Conservation (phyloP, 2,329 filamentous ascomycete species). For the Cordyceps fumosorosea region DNA sequence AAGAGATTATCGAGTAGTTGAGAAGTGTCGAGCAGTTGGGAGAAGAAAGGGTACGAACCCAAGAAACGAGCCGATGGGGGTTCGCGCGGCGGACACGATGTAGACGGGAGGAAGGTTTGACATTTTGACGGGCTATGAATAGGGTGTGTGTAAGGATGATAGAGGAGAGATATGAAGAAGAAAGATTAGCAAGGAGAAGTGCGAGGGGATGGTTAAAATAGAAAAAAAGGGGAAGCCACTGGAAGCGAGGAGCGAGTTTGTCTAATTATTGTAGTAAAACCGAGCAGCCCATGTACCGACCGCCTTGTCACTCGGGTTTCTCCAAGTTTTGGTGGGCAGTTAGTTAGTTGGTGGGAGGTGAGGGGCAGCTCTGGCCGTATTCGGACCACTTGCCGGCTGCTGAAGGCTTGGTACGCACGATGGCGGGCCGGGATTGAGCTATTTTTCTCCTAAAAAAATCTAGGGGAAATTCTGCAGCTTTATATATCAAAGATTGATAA, state of each 20-base stretch:
- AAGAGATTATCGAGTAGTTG: neutral
- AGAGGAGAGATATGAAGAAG: neutral
- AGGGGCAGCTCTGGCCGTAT: slow-evolving; percentile 13
- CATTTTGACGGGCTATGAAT: slow-evolving; percentile 46
- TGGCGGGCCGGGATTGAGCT: neutral
- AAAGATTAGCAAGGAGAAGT: slow-evolving; percentile 4
- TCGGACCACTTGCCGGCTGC: slow-evolving; percentile 9
- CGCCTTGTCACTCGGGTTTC: slow-evolving; percentile 5
- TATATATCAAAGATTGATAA: neutral
- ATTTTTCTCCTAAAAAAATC: neutral
- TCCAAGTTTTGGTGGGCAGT: neutral
- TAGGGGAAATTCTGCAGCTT: neutral
- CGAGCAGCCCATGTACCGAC: slow-evolving; percentile 1
- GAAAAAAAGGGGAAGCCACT: neutral
- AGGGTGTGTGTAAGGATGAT: neutral
- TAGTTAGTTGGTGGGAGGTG: neutral
- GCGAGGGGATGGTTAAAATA: slow-evolving; percentile 12
- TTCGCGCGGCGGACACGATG: slow-evolving; percentile 87
- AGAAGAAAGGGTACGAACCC: slow-evolving; percentile 50
- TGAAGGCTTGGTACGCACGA: neutral
- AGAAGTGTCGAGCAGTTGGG: slow-evolving; percentile 4
- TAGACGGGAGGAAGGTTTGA: slow-evolving; percentile 81
- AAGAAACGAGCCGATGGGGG: slow-evolving; percentile 88
- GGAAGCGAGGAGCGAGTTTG: neutral
- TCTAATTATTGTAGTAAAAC: neutral